These are phyloP conservation scores for Pseudocercospora musae DNA, from an alignment of 2,329 filamentous ascomycete genomes.

Conservation along the genomic window DNA sequence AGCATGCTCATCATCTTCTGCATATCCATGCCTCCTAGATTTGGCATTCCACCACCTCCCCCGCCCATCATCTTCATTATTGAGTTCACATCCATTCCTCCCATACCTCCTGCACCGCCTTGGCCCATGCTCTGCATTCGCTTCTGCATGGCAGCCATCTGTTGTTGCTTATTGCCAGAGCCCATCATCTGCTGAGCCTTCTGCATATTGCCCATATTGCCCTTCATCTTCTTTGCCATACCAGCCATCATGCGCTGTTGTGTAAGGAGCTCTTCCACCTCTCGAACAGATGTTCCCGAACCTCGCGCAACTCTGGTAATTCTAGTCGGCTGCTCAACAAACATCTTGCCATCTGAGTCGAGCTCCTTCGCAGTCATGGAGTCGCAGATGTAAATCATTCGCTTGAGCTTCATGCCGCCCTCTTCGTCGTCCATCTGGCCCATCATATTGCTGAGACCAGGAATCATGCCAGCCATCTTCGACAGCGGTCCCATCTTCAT, in stretches of 20 bases:
- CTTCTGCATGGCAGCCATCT: slow-evolving; percentile 97
- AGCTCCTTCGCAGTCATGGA: slow-evolving; percentile 96
- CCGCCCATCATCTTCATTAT: slow-evolving; percentile 89
- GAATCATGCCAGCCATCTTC: slow-evolving; percentile 99
- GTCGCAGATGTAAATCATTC: slow-evolving; percentile 99
- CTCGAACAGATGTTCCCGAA: slow-evolving; percentile 82
- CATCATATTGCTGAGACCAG: slow-evolving; percentile 90
- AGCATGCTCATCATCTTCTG: slow-evolving; percentile 77
- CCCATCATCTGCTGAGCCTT: slow-evolving; percentile 86
- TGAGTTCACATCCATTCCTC: slow-evolving; percentile 74
- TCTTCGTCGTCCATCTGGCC: slow-evolving; percentile 96
- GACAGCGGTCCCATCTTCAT: slow-evolving; percentile 99
- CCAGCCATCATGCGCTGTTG: slow-evolving; percentile 98
- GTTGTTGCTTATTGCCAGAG: slow-evolving; percentile 85
- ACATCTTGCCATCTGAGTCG: slow-evolving; percentile 90
- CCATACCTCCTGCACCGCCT: slow-evolving; percentile 56
- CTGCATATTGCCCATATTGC: slow-evolving; percentile 97
- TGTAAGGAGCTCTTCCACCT: slow-evolving; percentile 95
- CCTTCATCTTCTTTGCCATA: slow-evolving; percentile 99
- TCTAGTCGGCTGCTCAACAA: slow-evolving; percentile 84
- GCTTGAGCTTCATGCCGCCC: slow-evolving; percentile 85
- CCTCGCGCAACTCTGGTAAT: slow-evolving; percentile 91
- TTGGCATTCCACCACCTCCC: slow-evolving; percentile 61
- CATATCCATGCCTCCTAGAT: slow-evolving; percentile 55
- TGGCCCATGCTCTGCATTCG: slow-evolving; percentile 89